Percentiles rank a stretch among this genome's conserved stretches.
Evolutionary conservation across 140 eudicot species (phyloP).

Genomic region (Oenanthe javanica): DNA sequence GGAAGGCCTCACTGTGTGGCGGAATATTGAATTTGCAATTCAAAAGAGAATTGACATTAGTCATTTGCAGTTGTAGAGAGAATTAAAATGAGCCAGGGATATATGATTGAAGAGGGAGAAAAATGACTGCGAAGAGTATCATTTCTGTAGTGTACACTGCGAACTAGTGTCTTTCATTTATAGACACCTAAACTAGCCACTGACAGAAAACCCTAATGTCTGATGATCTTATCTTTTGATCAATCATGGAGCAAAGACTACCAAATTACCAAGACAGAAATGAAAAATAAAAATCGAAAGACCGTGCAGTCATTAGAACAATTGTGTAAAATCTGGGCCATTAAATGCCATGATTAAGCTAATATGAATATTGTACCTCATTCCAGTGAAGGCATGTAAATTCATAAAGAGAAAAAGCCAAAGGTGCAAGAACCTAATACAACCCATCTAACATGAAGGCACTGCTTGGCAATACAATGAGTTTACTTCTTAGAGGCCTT

Average conservation of each 20-base stretch:
- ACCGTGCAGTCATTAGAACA: not conserved
- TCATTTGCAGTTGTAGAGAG: not conserved
- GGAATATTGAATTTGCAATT: slow-evolving; percentile 31
- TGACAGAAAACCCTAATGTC: not conserved
- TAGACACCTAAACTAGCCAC: not conserved
- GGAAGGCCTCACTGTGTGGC: slow-evolving; percentile 31
- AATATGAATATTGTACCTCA: not conserved
- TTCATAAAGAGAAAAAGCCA: not conserved
- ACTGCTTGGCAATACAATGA: not conserved
- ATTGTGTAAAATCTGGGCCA: not conserved
- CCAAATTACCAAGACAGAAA: not conserved
- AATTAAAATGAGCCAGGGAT: not conserved
- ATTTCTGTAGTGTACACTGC: not conserved
- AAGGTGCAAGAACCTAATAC: slow-evolving; percentile 1
- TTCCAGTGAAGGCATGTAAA: not conserved
- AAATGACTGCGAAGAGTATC: too few species aligned
- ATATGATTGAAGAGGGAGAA: not conserved
- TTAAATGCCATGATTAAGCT: not conserved
- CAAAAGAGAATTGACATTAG: too few species aligned
- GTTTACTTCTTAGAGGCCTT: slow-evolving; percentile 41
- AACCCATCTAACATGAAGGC: slow-evolving; percentile 3
- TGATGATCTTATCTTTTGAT: not conserved
- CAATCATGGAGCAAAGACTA: not conserved
- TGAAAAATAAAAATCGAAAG: not conserved
- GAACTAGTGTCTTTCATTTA: not conserved